These are phyloP conservation scores for Candida sp. DNA, from an alignment of 1,139 yeast species.

Conservation along the genomic window DNA sequence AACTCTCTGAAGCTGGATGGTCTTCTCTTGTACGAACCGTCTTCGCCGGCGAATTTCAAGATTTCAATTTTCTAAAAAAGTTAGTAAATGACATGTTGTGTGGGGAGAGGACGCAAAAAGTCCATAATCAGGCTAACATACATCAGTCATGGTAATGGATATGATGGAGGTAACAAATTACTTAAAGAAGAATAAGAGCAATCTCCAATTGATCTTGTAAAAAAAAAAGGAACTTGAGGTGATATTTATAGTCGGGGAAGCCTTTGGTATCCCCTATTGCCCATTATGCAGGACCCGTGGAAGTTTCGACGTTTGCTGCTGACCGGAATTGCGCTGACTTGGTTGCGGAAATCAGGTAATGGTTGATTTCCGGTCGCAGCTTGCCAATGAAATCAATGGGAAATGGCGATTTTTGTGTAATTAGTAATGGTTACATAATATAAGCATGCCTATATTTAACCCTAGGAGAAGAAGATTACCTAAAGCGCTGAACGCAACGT, in stretches of 20 bases:
- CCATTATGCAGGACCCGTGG: not conserved
- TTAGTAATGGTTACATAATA: conserved; percentile 1
- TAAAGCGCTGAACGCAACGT: too few relatives aligned
- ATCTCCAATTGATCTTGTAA: not conserved
- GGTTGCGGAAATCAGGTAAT: not conserved
- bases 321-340: not conserved
- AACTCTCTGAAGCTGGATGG: conserved; percentile 56
- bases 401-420: not conserved
- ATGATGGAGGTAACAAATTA: not conserved
- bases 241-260: conserved; percentile 2
- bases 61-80: conserved; percentile 25
- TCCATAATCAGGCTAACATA: conserved; percentile 7
- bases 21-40: conserved; percentile 59
- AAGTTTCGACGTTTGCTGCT: not conserved
- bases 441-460: not conserved
- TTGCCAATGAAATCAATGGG: not conserved
- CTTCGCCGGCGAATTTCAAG: conserved; percentile 50
- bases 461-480: too few relatives aligned
- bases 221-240: not conserved
- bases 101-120: not conserved
- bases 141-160: conserved; percentile 11
- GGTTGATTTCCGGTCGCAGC: not conserved
- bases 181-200: not conserved
- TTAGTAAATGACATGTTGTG: not conserved
- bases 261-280: not conserved